Conservation (phyloP, 1,284 basidiomycete species). For the Singerocomus inundabilis region DNA sequence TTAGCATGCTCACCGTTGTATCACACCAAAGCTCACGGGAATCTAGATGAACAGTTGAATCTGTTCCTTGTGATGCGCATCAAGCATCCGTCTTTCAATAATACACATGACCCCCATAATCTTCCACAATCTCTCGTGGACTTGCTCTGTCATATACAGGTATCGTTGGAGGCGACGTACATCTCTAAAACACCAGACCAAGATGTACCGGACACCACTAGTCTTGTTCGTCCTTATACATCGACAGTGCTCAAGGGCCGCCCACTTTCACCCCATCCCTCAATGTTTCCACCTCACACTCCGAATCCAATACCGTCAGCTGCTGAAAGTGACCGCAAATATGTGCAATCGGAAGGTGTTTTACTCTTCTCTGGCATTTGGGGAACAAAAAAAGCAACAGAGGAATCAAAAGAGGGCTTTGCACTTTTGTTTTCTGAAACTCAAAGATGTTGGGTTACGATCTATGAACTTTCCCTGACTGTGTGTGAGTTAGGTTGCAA, state of each 20-base stretch:
- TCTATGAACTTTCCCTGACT: conserved; percentile 71
- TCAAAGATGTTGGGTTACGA: conserved; percentile 65
- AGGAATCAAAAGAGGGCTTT: conserved; percentile 55
- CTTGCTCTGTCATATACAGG: conserved; percentile 70
- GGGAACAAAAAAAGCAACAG: conserved; percentile 52
- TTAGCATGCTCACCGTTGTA: conserved; percentile 13
- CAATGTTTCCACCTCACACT: conserved; percentile 72
- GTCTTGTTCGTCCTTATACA: conserved; percentile 50
- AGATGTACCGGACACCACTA: conserved; percentile 33
- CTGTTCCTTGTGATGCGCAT: conserved; percentile 60
- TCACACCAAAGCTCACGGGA: conserved; percentile 27
- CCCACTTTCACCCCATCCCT: conserved; percentile 44
- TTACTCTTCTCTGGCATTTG: conserved; percentile 68
- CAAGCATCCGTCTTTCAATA: conserved; percentile 39
- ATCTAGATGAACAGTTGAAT: conserved; percentile 71
- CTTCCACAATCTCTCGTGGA: conserved; percentile 60
- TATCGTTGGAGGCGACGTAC: conserved; percentile 79
- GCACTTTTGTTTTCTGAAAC: conserved; percentile 58
- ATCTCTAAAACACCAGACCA: conserved; percentile 52
- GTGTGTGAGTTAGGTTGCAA: conserved; percentile 57
- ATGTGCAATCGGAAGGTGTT: conserved; percentile 75
- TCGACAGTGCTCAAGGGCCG: conserved; percentile 38
- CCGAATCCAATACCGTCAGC: conserved; percentile 74
- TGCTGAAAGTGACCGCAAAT: conserved; percentile 65
- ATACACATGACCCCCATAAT: conserved; percentile 35